Evolutionary conservation across 306 rosid genomes (phyloP).

Genomic region (Vigna trinervia): DNA sequence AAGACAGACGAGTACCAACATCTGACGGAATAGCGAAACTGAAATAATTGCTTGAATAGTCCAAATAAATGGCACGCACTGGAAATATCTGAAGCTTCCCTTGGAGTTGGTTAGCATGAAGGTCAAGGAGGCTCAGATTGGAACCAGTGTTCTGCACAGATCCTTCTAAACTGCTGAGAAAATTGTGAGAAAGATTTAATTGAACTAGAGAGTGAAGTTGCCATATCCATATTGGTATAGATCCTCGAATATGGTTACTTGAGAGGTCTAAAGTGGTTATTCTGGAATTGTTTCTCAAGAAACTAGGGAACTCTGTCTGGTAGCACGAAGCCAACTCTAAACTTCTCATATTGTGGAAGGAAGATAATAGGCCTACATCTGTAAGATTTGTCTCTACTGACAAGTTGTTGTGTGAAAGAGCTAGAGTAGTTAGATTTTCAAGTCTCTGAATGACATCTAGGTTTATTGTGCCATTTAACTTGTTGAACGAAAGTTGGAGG

Average conservation of each 20-base stretch:
- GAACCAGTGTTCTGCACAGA: not conserved
- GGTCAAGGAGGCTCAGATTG: slow-evolving; percentile 29
- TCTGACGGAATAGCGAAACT: slow-evolving; percentile 34
- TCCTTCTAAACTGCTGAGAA: not conserved
- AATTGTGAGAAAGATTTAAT: slow-evolving; percentile 64
- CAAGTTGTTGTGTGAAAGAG: not conserved
- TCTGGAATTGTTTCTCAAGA: not conserved
- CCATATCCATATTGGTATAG: slow-evolving; percentile 67
- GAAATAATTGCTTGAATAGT: slow-evolving; percentile 52
- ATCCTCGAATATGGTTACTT: slow-evolving; percentile 46
- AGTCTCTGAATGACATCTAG: not conserved
- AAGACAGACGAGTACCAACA: not conserved
- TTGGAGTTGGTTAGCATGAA: slow-evolving; percentile 49
- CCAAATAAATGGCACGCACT: not conserved
- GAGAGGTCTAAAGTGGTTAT: slow-evolving; percentile 54
- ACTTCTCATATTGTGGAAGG: not conserved
- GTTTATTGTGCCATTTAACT: slow-evolving; percentile 43
- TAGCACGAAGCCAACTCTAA: slow-evolving; percentile 11
- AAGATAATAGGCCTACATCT: not conserved
- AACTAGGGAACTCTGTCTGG: not conserved
- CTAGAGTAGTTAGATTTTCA: not conserved
- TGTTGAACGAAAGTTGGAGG: slow-evolving; percentile 55
- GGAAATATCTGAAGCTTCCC: slow-evolving; percentile 44
- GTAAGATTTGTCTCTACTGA: not conserved
- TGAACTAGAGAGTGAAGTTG: not conserved